A percentile compares a stretch with the other conserved stretches of the same genome.
Evolutionary conservation across 768 basidiomycete species (phyloP).

Genomic region (Saitozyma sp.): DNA sequence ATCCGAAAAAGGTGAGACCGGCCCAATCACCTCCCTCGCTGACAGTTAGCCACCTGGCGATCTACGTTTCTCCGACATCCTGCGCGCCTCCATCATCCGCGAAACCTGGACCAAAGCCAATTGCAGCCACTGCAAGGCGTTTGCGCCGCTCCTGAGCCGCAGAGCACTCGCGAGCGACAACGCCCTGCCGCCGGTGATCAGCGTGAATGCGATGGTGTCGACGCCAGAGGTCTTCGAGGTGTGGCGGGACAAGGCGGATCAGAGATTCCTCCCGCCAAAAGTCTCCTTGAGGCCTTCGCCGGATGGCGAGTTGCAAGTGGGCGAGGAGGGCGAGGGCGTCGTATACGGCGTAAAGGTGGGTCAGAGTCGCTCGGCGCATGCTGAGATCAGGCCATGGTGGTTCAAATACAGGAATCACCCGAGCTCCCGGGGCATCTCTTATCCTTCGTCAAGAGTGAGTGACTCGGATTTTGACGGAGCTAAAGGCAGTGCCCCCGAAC

Average conservation of each 20-base stretch:
- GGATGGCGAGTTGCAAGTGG: conserved; percentile 24
- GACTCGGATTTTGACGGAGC: background rate
- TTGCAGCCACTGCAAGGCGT: conserved; percentile 78
- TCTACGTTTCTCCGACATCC: conserved; percentile 62
- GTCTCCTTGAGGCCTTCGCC: conserved; percentile 12
- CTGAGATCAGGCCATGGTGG: conserved; percentile 67
- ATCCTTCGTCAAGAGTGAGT: conserved; percentile 76
- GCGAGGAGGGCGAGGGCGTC: conserved; percentile 48
- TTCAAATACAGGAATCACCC: conserved; percentile 69
- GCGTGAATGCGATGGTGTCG: conserved; percentile 79
- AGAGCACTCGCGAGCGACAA: conserved; percentile 60
- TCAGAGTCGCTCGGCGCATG: conserved; percentile 1
- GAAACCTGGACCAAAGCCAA: conserved; percentile 82
- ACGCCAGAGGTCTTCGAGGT: conserved; percentile 69
- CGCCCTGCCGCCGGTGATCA: conserved; percentile 75
- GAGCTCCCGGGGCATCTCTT: conserved; percentile 78
- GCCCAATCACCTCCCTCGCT: no score
- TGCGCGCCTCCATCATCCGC: conserved; percentile 74
- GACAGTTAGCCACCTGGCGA: background rate
- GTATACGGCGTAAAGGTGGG: conserved; percentile 74
- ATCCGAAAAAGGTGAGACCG: conserved; percentile 72
- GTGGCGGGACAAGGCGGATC: conserved; percentile 67
- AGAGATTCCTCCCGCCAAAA: conserved; percentile 28
- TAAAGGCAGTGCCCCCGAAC: conserved; percentile 64
- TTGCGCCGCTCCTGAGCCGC: conserved; percentile 71